Percentiles rank a stretch among this genome's conserved stretches.
Conservation (phyloP, 768 basidiomycete genomes). For the Lactarius pseudohatsudake region DNA sequence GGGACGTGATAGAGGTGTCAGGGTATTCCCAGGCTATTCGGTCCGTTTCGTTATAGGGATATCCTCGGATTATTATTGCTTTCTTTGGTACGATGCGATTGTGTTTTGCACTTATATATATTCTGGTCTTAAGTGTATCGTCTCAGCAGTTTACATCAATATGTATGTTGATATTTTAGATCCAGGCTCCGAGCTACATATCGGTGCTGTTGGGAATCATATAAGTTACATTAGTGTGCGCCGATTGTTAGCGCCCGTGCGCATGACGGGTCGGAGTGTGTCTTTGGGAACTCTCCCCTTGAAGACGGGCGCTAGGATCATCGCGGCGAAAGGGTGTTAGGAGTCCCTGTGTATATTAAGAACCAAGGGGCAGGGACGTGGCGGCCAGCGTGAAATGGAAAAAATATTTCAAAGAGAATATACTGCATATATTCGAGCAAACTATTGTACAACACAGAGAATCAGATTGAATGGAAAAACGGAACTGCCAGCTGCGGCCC, state of each 20-base stretch:
- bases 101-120: not conserved
- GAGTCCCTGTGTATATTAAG: constrained; percentile 7
- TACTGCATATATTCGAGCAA: not conserved
- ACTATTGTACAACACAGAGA: not conserved
- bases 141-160: constrained; percentile 1
- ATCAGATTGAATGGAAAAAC: not conserved
- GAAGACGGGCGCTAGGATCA: not conserved
- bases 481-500: not conserved
- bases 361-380: constrained; percentile 8
- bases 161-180: not conserved
- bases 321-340: constrained; percentile 17
- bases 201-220: not conserved
- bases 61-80: not conserved
- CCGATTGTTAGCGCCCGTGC: not conserved
- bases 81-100: not conserved
- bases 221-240: not conserved
- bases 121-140: not conserved
- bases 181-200: not conserved
- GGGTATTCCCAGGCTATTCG: not conserved
- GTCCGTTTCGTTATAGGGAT: constrained; percentile 1
- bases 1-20: not conserved
- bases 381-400: not conserved
- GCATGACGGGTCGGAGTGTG: not conserved
- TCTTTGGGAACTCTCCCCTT: not conserved
- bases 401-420: not conserved